Percentiles rank a stretch among this genome's conserved stretches.
phyloP scores from a whole-genome alignment of 306 rosid species.

The Sechiopsis laciniata region DNA sequence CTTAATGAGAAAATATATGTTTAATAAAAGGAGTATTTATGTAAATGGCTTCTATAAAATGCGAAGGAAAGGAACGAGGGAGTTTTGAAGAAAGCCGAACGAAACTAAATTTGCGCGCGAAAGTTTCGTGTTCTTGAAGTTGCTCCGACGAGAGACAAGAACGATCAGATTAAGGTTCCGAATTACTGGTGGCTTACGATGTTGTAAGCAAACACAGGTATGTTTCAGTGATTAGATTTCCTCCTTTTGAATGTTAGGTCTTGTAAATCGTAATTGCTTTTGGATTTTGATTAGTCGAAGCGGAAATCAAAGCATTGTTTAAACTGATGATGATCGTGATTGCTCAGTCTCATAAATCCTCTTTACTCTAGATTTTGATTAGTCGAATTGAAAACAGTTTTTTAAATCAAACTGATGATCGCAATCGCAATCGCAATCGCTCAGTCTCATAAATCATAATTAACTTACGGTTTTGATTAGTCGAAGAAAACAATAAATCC shows the following conservation, averaged over 20 bases:
- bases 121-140: background rate
- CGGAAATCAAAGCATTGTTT: background rate
- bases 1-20: background rate
- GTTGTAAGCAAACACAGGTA: background rate
- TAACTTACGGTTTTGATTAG: background rate
- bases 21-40: background rate
- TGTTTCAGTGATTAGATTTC: background rate
- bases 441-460: background rate
- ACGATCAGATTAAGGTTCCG: background rate
- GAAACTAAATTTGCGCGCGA: background rate
- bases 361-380: background rate
- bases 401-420: background rate
- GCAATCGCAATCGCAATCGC: background rate
- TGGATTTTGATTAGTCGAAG: background rate
- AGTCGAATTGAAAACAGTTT: background rate
- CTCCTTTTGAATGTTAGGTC: background rate
- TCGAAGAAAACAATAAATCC: background rate
- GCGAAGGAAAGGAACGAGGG: background rate
- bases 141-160: background rate
- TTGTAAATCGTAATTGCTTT: background rate
- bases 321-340: background rate
- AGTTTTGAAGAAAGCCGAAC: background rate
- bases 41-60: background rate
- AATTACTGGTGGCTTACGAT: background rate
- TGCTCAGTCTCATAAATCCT: background rate